Evolutionary conservation across 306 rosid species (phyloP).

Genomic region (Quercus glauca): DNA sequence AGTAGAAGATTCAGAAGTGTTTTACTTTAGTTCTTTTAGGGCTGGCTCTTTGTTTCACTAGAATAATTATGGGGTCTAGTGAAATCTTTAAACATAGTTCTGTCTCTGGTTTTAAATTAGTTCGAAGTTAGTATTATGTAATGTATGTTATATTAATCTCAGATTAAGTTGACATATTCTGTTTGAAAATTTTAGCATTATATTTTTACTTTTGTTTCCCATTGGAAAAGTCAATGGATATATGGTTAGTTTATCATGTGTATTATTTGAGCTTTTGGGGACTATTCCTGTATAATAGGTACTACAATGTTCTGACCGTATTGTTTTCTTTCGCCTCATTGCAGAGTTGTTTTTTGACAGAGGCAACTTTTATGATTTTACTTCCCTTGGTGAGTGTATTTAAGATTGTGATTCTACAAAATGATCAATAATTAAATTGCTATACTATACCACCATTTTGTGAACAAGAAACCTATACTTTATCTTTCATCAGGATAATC

Average conservation of each 20-base stretch:
- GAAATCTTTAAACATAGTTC: too few species aligned
- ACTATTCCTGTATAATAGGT: background rate
- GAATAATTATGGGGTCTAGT: too few species aligned
- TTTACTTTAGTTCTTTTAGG: too few species aligned
- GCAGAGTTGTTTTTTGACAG: constrained; percentile 34
- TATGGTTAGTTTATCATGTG: background rate
- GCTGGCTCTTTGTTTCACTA: too few species aligned
- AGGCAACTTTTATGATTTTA: constrained; percentile 39
- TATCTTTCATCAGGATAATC: background rate
- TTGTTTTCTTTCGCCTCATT: background rate
- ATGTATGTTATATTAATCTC: too few species aligned
- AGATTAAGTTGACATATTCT: too few species aligned
- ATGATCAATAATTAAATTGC: background rate
- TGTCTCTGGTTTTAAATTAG: too few species aligned
- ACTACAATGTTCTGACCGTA: background rate
- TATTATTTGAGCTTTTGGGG: background rate
- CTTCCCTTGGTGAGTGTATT: constrained; percentile 31
- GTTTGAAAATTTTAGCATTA: background rate
- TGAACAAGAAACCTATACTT: background rate
- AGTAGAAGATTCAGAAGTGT: background rate
- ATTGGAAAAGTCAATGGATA: background rate
- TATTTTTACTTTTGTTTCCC: background rate
- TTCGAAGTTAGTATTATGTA: too few species aligned
- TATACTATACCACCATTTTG: background rate
- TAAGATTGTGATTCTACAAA: background rate